Conservation (phyloP, 106 monocot species). For the Phalaenopsis aphrodite region DNA sequence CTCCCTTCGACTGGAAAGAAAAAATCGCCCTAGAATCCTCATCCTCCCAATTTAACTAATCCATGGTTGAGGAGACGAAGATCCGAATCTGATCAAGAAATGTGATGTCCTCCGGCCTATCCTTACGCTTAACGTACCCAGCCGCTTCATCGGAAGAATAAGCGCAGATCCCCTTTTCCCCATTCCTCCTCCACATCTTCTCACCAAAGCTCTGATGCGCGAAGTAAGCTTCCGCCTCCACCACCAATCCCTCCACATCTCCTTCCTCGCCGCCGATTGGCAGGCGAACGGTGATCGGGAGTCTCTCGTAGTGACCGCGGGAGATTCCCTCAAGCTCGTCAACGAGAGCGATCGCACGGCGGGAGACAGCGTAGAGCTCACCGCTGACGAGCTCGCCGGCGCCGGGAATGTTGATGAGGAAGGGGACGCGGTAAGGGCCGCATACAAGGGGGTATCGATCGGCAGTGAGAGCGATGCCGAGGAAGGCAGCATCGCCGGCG, state of each 20-base stretch:
- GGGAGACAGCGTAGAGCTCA: conserved; percentile 62
- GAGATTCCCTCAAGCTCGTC: conserved; percentile 71
- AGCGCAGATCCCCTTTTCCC: conserved; percentile 39
- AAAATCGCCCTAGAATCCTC: neutral
- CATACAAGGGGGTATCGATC: conserved; percentile 57
- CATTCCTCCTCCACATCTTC: conserved; percentile 51
- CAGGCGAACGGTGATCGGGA: conserved; percentile 18
- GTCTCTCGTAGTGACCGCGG: conserved; percentile 71
- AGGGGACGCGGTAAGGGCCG: conserved; percentile 86
- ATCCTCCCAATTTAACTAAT: neutral
- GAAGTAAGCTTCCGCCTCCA: conserved; percentile 61
- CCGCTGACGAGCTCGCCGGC: conserved; percentile 39
- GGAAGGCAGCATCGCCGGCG: conserved; percentile 48
- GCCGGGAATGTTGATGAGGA: conserved; percentile 78
- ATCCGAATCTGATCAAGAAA: conserved; percentile 78
- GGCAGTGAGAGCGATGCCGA: conserved; percentile 38
- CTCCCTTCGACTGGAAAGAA: neutral
- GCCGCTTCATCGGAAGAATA: conserved; percentile 50
- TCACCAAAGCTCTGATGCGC: conserved; percentile 57
- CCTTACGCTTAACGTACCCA: conserved; percentile 68
- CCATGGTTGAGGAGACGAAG: conserved; percentile 23
- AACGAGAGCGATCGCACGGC: conserved; percentile 28
- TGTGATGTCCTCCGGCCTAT: conserved; percentile 54
- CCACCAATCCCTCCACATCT: conserved; percentile 7
- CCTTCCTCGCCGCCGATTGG: neutral